phyloP scores from a whole-genome alignment of 768 basidiomycete species.

The Phaeotremella skinneri region DNA sequence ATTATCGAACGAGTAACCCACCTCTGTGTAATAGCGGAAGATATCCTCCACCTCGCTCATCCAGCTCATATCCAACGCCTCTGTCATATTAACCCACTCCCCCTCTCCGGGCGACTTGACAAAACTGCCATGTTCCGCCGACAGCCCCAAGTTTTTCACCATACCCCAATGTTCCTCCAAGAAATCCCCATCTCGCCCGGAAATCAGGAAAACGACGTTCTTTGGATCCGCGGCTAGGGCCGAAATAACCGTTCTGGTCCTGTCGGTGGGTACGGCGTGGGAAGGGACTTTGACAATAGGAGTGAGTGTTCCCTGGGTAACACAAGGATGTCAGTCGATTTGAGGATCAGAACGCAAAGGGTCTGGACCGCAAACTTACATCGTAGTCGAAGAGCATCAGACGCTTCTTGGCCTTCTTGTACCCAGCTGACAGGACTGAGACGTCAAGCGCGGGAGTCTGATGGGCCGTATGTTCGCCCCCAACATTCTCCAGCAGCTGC shows the following conservation, averaged over 20 bases:
- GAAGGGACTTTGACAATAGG: conserved; percentile 94
- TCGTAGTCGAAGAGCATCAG: conserved; percentile 96
- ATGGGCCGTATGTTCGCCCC: conserved; percentile 71
- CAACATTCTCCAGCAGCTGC: conserved; percentile 79
- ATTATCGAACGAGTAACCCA: conserved; percentile 52
- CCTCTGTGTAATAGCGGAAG: conserved; percentile 94
- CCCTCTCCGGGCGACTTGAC: conserved; percentile 66
- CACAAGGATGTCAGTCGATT: conserved; percentile 7
- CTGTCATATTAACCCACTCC: conserved; percentile 89
- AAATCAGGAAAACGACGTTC: conserved; percentile 96
- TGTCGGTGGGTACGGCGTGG: conserved; percentile 74
- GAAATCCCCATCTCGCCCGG: conserved; percentile 90
- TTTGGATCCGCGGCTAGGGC: conserved; percentile 72
- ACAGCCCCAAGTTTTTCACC: conserved; percentile 77
- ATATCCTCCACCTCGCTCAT: conserved; percentile 93
- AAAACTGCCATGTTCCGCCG: conserved; percentile 94
- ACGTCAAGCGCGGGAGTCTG: conserved; percentile 80
- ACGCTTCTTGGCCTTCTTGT: conserved; percentile 71
- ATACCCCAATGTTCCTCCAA: conserved; percentile 87
- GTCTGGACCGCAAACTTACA: conserved; percentile 56
- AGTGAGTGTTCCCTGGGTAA: conserved; percentile 78
- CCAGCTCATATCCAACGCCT: conserved; percentile 93
- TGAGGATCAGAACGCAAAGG: too few relatives aligned
- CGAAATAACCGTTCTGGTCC: conserved; percentile 70
- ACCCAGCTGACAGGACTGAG: conserved; percentile 61